Evolutionary conservation across 2,329 filamentous ascomycete species (phyloP).

Genomic region (Trichoderma sp.): DNA sequence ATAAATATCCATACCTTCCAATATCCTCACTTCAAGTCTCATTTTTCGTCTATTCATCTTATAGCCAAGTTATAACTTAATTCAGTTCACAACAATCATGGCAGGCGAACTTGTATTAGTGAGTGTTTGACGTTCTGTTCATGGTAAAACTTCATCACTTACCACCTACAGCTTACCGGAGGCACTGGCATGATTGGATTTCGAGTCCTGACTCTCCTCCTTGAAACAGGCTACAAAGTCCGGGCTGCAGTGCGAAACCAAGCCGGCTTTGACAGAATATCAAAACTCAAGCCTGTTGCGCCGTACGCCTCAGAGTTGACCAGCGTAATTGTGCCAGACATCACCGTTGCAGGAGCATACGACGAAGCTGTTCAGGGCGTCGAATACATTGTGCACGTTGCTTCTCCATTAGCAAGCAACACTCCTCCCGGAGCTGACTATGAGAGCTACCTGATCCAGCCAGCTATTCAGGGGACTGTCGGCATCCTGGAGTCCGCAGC

Average conservation of each 20-base stretch:
- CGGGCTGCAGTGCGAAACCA: constrained; percentile 36
- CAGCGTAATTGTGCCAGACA: constrained; percentile 41
- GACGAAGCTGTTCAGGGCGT: constrained; percentile 42
- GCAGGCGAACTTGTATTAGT: constrained; percentile 22
- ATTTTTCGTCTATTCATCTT: neutral
- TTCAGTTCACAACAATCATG: neutral
- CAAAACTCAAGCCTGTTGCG: constrained; percentile 21
- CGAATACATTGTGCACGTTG: constrained; percentile 40
- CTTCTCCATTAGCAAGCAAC: constrained; percentile 31
- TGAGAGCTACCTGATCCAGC: constrained; percentile 34
- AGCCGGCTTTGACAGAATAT: constrained; percentile 27
- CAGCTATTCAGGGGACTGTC: constrained; percentile 41
- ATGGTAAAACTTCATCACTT: neutral
- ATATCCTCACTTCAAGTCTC: neutral
- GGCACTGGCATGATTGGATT: constrained; percentile 38
- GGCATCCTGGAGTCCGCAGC: constrained; percentile 42
- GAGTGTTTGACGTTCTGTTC: neutral
- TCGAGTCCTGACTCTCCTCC: constrained; percentile 31
- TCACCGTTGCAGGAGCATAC: constrained; percentile 41
- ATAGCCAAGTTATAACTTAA: neutral
- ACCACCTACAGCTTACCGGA: constrained; percentile 31
- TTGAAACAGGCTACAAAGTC: constrained; percentile 34
- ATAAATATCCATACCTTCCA: neutral
- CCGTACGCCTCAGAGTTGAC: constrained; percentile 28
- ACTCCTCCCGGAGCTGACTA: constrained; percentile 17